Conservation (phyloP, 148 eudicot species). For the Camellia japonica region DNA sequence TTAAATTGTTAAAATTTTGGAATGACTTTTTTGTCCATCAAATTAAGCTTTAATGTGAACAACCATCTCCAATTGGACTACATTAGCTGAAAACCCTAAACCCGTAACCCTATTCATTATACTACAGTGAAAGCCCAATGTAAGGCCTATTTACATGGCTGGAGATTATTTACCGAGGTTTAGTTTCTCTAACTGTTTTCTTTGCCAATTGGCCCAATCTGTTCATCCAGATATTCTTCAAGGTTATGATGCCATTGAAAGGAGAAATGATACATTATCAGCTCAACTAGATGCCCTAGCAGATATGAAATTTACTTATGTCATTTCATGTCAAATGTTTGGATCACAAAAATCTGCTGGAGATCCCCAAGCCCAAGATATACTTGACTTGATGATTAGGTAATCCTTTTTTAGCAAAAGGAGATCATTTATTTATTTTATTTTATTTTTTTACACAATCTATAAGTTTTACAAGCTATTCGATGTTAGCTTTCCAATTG, state of each 20-base stretch:
- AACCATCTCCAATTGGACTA: too few relatives aligned
- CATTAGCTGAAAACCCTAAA: too few relatives aligned
- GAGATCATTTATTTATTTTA: not conserved
- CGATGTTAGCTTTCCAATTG: not conserved
- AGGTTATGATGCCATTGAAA: conserved; percentile 73
- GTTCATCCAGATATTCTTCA: conserved; percentile 70
- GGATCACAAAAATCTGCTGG: conserved; percentile 73
- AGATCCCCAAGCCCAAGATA: conserved; percentile 87
- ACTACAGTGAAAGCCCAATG: not conserved
- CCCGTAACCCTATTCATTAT: not conserved
- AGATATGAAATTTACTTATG: conserved; percentile 84
- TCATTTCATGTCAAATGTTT: conserved; percentile 86
- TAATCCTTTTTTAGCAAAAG: conserved; percentile 18
- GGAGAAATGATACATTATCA: conserved; percentile 62
- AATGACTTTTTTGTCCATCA: too few relatives aligned
- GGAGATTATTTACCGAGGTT: not conserved
- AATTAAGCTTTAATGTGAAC: too few relatives aligned
- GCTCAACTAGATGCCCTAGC: conserved; percentile 89
- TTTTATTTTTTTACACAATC: not conserved
- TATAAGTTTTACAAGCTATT: not conserved
- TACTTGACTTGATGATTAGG: conserved; percentile 74
- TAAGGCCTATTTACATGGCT: conserved; percentile 3
- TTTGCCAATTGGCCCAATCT: conserved; percentile 13
- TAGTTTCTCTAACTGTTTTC: not conserved
- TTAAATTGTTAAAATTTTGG: too few relatives aligned